Conservation (phyloP, 257 asterid species). For the Asclepias syriaca region DNA sequence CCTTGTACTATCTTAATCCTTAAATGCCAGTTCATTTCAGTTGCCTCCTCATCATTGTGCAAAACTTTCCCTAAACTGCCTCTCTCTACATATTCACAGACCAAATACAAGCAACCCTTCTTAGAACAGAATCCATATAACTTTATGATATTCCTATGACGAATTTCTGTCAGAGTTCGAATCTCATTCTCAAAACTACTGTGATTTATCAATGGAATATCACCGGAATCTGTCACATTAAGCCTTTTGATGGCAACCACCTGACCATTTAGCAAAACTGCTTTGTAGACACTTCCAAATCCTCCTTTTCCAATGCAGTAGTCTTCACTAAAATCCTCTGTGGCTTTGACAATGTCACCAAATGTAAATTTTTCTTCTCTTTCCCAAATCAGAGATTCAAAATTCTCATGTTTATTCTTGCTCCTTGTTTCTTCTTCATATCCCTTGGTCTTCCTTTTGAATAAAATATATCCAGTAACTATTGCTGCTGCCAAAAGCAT, state of each 20-base stretch:
- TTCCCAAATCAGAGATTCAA: slow-evolving; percentile 67
- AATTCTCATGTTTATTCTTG: slow-evolving; percentile 18
- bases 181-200: slow-evolving; percentile 82
- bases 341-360: slow-evolving; percentile 68
- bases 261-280: slow-evolving; percentile 50
- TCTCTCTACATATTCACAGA: slow-evolving; percentile 74
- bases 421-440: slow-evolving; percentile 41
- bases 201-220: slow-evolving; percentile 35
- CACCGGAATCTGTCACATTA: slow-evolving; percentile 52
- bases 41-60: slow-evolving; percentile 41
- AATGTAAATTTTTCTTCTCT: slow-evolving; percentile 68
- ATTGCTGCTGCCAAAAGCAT: slow-evolving; percentile 32
- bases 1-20: slow-evolving; percentile 74
- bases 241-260: slow-evolving; percentile 77
- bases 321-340: slow-evolving; percentile 52
- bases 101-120: slow-evolving; percentile 71
- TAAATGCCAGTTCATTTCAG: slow-evolving; percentile 54
- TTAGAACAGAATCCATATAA: slow-evolving; percentile 75
- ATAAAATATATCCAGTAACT: slow-evolving; percentile 27
- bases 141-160: slow-evolving; percentile 91
- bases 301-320: slow-evolving; percentile 90
- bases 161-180: slow-evolving; percentile 63
- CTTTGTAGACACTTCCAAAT: slow-evolving; percentile 73
- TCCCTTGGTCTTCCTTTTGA: slow-evolving; percentile 27
- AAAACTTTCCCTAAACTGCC: slow-evolving; percentile 67